Evolutionary conservation across 345 rosid species (phyloP).

Genomic region (Melastoma malabathricum): DNA sequence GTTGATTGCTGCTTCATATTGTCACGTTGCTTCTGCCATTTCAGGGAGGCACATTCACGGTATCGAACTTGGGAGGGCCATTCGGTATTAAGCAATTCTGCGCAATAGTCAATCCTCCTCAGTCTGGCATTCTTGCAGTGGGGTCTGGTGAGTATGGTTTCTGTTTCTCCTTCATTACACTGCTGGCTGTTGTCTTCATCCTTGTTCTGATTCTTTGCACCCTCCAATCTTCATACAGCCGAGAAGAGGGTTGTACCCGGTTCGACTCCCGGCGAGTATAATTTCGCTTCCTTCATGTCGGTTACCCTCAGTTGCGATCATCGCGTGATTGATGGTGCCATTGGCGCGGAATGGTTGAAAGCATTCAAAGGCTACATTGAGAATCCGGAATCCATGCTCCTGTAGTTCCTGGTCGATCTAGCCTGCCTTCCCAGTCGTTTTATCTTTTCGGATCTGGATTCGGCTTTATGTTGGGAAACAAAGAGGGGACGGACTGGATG

Average conservation of each 20-base stretch:
- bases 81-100: slow-evolving; percentile 89
- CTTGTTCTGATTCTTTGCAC: too few species aligned
- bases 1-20: too few species aligned
- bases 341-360: slow-evolving; percentile 96
- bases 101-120: slow-evolving; percentile 93
- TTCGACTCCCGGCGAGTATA: slow-evolving; percentile 46
- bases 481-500: too few species aligned
- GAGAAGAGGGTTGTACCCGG: slow-evolving; percentile 82
- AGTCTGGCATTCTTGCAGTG: slow-evolving; percentile 85
- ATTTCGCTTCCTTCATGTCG: slow-evolving; percentile 70
- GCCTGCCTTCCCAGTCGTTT: too few species aligned
- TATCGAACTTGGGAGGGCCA: slow-evolving; percentile 97
- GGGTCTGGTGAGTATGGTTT: slow-evolving; percentile 53
- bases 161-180: not conserved
- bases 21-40: slow-evolving; percentile 1
- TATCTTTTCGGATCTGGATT: too few species aligned
- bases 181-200: slow-evolving; percentile 1
- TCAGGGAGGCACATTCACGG: slow-evolving; percentile 96
- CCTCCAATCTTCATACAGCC: slow-evolving; percentile 30
- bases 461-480: too few species aligned
- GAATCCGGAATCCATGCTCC: slow-evolving; percentile 91
- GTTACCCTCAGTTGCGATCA: slow-evolving; percentile 94
- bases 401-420: slow-evolving; percentile 16
- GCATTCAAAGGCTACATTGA: slow-evolving; percentile 86
- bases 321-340: slow-evolving; percentile 92